Base-by-base conservation (phyloP, 345 rosid species). In the Eucalyptus marginata region DNA sequence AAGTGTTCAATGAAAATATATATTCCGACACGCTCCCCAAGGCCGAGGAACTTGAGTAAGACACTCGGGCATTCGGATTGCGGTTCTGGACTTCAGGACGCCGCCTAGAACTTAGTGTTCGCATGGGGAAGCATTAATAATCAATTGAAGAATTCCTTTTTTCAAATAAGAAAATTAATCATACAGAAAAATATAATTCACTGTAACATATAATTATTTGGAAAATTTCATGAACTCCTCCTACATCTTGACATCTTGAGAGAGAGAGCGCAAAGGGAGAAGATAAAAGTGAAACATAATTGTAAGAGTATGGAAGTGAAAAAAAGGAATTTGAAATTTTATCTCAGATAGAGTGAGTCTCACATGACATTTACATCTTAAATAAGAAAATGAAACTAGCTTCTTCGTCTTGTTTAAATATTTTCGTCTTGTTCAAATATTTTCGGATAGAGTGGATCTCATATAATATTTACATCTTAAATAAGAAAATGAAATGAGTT, bases 391-490 rank as follows among this genome's bases (percentile, higher is more conserved):
- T n/a, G 2, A 66, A 66, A 31, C 7, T 11, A n/a, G 3, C 20
- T 64, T 64, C 10, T 64, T n/a, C 0, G 1, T n/a, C 16, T 29
- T 62, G 9, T 62, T n/a, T 3, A 62, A 8, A 29, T 29, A 62
- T 62, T 7, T 64, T 27, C 0, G 40, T 36, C 40, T 36, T 36
- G 40, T 36, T 36, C 40, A 36, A 36, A 36, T 36, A 36, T 36
- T 36, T 36, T 36, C 40, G 0, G 7, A 25, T 0, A 11, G 2
- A 27, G 0, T 24, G 3, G 0, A 25, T 62, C 1, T 0, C 2
- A n/a, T 0, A 1, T 64, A 10, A 13, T 0, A 64, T 64, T 64
- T 64, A 64, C 40, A 64, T n/a, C 10, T 64, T 14, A 15, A n/a
- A n/a, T 64, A 64, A n/a, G 40, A 64, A 64, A 14, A 64, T 64